These are phyloP conservation scores for Rubroboletus satanas DNA, from an alignment of 768 basidiomycete species.

Conservation along the genomic window DNA sequence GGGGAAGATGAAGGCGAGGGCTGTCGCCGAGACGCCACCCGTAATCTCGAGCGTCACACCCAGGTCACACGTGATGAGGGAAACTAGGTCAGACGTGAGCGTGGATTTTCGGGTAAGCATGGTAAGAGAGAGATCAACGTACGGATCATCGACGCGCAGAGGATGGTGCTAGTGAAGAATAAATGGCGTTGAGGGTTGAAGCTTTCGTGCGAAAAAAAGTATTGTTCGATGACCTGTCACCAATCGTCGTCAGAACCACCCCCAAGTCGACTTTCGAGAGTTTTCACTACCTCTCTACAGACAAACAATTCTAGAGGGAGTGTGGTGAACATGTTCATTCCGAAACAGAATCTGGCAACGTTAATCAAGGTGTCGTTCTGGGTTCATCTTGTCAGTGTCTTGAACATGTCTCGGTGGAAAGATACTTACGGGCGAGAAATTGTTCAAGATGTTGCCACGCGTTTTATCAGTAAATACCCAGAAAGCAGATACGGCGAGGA, in stretches of 20 bases:
- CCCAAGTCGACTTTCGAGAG: not conserved
- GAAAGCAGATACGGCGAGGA: constrained; percentile 83
- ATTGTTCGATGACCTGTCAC: constrained; percentile 85
- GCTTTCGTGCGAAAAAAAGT: constrained; percentile 85
- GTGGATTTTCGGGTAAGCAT: not conserved
- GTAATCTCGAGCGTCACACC: constrained; percentile 99
- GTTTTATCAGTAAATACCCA: constrained; percentile 88
- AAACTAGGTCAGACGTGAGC: constrained; percentile 48
- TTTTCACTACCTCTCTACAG: constrained; percentile 74
- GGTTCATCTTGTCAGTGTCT: constrained; percentile 1
- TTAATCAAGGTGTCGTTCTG: constrained; percentile 89
- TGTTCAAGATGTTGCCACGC: constrained; percentile 95
- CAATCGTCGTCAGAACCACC: constrained; percentile 1
- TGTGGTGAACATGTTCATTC: constrained; percentile 97
- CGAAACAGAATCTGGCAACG: constrained; percentile 90
- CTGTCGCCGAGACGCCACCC: constrained; percentile 91
- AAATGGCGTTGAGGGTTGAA: constrained; percentile 84
- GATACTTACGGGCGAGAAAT: constrained; percentile 67
- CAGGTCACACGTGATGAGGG: constrained; percentile 90
- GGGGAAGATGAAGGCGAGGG: constrained; percentile 90
- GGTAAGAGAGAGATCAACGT: constrained; percentile 22
- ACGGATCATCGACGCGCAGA: constrained; percentile 82
- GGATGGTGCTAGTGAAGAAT: constrained; percentile 84
- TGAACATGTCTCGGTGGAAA: not conserved
- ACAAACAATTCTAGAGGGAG: constrained; percentile 95